Base-by-base conservation (phyloP, 371 early-diverging fungal genomes). In the Mucor circinelloides region DNA sequence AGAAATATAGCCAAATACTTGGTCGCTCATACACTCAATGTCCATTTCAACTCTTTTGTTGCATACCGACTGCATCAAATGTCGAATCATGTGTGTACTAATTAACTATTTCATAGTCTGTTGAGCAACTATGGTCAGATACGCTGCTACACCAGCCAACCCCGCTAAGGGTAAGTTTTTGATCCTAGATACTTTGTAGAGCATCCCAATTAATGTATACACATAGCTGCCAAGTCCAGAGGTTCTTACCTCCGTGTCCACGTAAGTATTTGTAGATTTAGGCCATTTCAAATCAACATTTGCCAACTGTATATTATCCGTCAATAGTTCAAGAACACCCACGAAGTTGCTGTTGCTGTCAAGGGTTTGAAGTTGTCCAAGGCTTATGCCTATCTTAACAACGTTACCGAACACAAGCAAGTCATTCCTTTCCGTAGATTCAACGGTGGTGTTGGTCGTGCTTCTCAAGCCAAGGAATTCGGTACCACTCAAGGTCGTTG, bases 231-330 rank as follows among this genome's bases (percentile, higher is more conserved):
- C 83, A 92, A 95, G 90, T 90, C 97, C 81, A 91, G 94, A 71
- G 97, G 97, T 80, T 90, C 92, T 68, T 95, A 97, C 92, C 93
- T 98, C 77, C 96, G 97, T 82, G 97, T 97, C 85, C 96, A 96
- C 93, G 84, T 83, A 83, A 58, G 80, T 78, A 25, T 23, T 21
- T 48, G 19, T 48, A 23, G 19, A n/a, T 21, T 19, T 9, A 48
- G 23, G 9, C 21, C 17, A 3, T 30, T 38, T 40, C 3, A 58
- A 27, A 23, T 38, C 12, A 32, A 54, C 64, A 19, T 19, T 30
- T 48, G 17, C 27, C 27, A 54, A 30, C 30, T 54, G 27, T 54
- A 27, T 54, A 50, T 17, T 6, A 2, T 27, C 21, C 9, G 9
- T 34, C 12, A 27, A 27, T 54, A 83, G 84, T 94, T 91, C 89